These are phyloP conservation scores for Sonneratia alba DNA, from an alignment of 345 rosid genomes.

Conservation along the genomic window DNA sequence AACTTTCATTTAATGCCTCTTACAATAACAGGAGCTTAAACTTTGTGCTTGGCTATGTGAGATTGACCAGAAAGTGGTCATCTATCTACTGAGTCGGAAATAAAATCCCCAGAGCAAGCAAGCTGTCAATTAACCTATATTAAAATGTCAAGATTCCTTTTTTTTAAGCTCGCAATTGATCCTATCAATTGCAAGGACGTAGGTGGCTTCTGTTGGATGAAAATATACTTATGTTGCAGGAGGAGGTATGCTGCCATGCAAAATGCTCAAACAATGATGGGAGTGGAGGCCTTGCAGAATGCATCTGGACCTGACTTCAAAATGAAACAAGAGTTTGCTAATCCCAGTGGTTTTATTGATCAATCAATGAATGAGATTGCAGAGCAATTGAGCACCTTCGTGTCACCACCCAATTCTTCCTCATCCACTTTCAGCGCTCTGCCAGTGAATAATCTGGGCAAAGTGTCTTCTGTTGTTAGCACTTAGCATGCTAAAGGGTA, in stretches of 20 bases:
- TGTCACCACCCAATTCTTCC: slow-evolving; percentile 51
- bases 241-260: slow-evolving; percentile 68
- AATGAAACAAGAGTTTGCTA: slow-evolving; percentile 30
- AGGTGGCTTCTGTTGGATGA: background rate
- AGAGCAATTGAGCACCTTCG: slow-evolving; percentile 30
- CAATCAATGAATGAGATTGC: slow-evolving; percentile 25
- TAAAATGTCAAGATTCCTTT: background rate
- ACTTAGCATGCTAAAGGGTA: slow-evolving; percentile 62
- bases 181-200: background rate
- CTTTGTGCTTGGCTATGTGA: background rate
- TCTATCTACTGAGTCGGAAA: background rate
- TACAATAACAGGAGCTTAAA: background rate
- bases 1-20: background rate
- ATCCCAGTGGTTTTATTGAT: slow-evolving; percentile 25
- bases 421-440: slow-evolving; percentile 32
- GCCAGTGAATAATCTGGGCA: slow-evolving; percentile 30
- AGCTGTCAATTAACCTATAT: background rate
- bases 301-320: slow-evolving; percentile 18
- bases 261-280: slow-evolving; percentile 25
- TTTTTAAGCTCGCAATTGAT: background rate
- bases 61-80: background rate
- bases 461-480: slow-evolving; percentile 55
- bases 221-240: slow-evolving; percentile 22
- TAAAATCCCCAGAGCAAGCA: background rate
- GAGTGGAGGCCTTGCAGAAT: slow-evolving; percentile 29